phyloP scores from a whole-genome alignment of 1,139 yeast species.

The Trichomonascaceae sp. region DNA sequence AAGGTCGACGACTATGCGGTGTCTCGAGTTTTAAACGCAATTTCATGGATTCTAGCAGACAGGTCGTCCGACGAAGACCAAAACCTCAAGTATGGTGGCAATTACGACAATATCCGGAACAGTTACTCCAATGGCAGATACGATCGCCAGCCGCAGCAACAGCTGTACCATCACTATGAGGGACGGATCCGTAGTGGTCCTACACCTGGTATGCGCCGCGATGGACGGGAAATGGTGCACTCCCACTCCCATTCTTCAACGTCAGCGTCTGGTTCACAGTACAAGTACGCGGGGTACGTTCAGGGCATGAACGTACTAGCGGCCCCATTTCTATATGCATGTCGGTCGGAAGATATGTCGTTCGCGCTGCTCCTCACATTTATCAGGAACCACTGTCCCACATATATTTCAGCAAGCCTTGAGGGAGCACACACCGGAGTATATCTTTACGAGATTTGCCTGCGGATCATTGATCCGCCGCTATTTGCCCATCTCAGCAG shows the following conservation, averaged over 20 bases:
- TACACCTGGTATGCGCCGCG: too few species aligned
- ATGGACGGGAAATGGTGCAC: too few species aligned
- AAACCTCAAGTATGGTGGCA: too few species aligned
- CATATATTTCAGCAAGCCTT: constrained; percentile 64
- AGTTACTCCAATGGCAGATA: constrained; percentile 1
- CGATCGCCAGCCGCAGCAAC: constrained; percentile 3
- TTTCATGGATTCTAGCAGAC: constrained; percentile 38
- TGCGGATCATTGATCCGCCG: constrained; percentile 62
- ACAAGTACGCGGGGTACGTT: constrained; percentile 36
- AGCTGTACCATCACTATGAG: constrained; percentile 8
- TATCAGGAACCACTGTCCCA: constrained; percentile 52
- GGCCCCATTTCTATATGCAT: constrained; percentile 71
- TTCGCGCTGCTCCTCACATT: constrained; percentile 54
- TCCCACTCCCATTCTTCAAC: too few species aligned
- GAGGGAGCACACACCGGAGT: constrained; percentile 79
- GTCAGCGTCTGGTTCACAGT: too few species aligned
- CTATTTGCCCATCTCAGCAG: constrained; percentile 47
- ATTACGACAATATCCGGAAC: too few species aligned
- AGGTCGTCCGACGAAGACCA: too few species aligned
- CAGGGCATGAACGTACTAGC: constrained; percentile 85
- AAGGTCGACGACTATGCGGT: constrained; percentile 59
- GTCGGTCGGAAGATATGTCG: constrained; percentile 79
- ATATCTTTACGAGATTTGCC: constrained; percentile 47
- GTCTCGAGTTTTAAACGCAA: constrained; percentile 57
- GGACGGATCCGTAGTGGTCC: too few species aligned